Base-by-base conservation (phyloP, 2,329 filamentous ascomycete genomes). In the Verticillium klebahnii region DNA sequence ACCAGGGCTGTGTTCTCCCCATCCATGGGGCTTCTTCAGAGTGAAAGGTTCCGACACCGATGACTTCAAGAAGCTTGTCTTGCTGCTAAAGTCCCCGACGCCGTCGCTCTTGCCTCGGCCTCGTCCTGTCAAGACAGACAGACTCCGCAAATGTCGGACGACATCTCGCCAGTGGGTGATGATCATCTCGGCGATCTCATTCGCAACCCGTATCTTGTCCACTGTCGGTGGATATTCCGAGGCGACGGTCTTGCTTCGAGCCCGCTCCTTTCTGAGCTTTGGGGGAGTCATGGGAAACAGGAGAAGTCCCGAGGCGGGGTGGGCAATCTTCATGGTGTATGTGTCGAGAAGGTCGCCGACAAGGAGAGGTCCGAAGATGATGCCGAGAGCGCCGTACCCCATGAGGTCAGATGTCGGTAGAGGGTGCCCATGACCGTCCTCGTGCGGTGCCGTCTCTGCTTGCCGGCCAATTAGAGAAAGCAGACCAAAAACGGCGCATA, bases 401-500 rank as follows among this genome's bases (percentile, higher is more conserved):
- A 89, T 89, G 56, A 87, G 68, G 63, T 88, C 85, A 8, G 78
- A 76, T 2, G 82, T 84, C 1, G 83, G 81, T 12, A 86, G 73
- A 3, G 84, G 80, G 40, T 77, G 75, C 5, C 84, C 82, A 12
- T 75, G 73, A 19, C 78, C 77, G 63, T 86, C 81, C 68, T 86
- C 82, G 31, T 81, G 76, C 5, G 79, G 78, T 0, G 80, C 73
- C 37, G 75, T 78, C 69, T 89, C 84, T 2, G 86, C 84, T 5
- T 80, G 75, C 31, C 83, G 77, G 2, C 86, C 87, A 61, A 90
- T 80, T 40, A 88, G 76, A 59, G 82, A 85, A 12, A 90, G 75
- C 14, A 90, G 75, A 0, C 87, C 88, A 69, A 90, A 87, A 0
- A 90, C 86, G 5, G 86, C 84, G 64, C 85, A 89, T 54, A 90